These are phyloP conservation scores for Millerago galiae DNA, from an alignment of 805 yeast genomes.

Conservation along the genomic window DNA sequence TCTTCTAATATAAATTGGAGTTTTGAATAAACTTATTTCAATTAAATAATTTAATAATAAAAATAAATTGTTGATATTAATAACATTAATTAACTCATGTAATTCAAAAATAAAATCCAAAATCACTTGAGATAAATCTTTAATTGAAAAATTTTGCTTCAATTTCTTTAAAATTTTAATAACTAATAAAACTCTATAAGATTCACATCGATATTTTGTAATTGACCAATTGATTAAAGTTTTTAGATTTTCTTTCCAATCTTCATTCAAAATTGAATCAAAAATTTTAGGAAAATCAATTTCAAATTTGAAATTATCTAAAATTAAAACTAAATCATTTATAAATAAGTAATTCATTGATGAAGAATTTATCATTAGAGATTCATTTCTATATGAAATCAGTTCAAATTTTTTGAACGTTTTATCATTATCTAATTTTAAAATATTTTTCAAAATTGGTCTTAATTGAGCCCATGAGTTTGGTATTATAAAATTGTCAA, in stretches of 20 bases:
- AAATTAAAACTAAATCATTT: conserved; percentile 26
- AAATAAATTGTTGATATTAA: conserved; percentile 32
- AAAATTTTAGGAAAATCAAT: conserved; percentile 27
- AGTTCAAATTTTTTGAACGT: conserved; percentile 47
- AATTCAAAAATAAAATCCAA: conserved; percentile 31
- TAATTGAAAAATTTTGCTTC: conserved; percentile 17
- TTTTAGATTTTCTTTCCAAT: conserved; percentile 33
- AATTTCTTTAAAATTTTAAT: conserved; percentile 12
- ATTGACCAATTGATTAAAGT: conserved; percentile 35
- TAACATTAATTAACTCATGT: conserved; percentile 29
- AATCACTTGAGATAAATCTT: conserved; percentile 30
- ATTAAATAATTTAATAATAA: conserved; percentile 36
- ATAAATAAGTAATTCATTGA: conserved; percentile 16
- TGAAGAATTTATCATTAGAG: conserved; percentile 48
- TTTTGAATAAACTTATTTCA: conserved; percentile 39
- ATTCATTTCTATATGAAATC: conserved; percentile 63
- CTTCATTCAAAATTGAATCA: conserved; percentile 21
- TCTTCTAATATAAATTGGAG: conserved; percentile 61
- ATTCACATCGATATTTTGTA: conserved; percentile 21
- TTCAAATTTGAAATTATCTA: conserved; percentile 30
- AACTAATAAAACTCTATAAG: conserved; percentile 11
- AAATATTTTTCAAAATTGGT: conserved; percentile 37
- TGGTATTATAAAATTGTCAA: conserved; percentile 59
- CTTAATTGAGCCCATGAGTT: conserved; percentile 53
- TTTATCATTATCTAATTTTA: conserved; percentile 27